phyloP scores from a whole-genome alignment of 2,329 filamentous ascomycete genomes.

The Fonsecaea multimorphosa region DNA sequence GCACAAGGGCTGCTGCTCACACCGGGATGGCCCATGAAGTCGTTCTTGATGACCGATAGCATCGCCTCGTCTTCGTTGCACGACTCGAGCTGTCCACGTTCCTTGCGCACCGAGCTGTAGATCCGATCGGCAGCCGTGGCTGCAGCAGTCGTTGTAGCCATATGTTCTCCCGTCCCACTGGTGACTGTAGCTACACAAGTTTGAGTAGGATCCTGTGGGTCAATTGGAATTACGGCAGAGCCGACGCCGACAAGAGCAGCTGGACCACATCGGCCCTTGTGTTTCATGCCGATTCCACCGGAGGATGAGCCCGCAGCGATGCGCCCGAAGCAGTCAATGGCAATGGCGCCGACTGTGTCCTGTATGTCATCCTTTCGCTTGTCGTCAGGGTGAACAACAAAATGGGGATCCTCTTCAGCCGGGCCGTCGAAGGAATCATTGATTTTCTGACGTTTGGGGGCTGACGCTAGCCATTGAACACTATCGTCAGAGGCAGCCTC shows the following conservation, averaged over 20 bases:
- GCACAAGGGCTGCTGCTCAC: slow-evolving; percentile 78
- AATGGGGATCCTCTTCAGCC: slow-evolving; percentile 2
- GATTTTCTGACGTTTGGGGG: slow-evolving; percentile 32
- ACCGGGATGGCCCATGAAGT: slow-evolving; percentile 90
- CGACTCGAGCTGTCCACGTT: slow-evolving; percentile 67
- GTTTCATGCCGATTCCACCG: slow-evolving; percentile 98
- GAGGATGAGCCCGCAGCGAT: slow-evolving; percentile 97
- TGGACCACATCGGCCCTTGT: slow-evolving; percentile 86
- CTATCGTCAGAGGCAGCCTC: slow-evolving; percentile 31
- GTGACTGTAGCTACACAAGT: slow-evolving; percentile 82
- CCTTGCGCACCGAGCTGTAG: slow-evolving; percentile 70
- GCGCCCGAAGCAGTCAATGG: slow-evolving; percentile 80
- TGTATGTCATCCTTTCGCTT: slow-evolving; percentile 69
- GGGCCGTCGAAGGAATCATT: slow-evolving; percentile 33
- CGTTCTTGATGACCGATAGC: slow-evolving; percentile 77
- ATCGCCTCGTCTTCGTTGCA: slow-evolving; percentile 81
- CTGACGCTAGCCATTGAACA: slow-evolving; percentile 23
- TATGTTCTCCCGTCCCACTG: slow-evolving; percentile 96
- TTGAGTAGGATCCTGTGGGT: slow-evolving; percentile 71
- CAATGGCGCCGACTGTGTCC: slow-evolving; percentile 95
- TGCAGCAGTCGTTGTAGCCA: slow-evolving; percentile 93
- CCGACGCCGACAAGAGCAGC: slow-evolving; percentile 92
- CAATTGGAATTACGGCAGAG: slow-evolving; percentile 81
- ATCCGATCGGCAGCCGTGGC: slow-evolving; percentile 84
- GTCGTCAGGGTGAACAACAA: background rate